Conservation (phyloP, 768 basidiomycete species). For the Trametes maxima region DNA sequence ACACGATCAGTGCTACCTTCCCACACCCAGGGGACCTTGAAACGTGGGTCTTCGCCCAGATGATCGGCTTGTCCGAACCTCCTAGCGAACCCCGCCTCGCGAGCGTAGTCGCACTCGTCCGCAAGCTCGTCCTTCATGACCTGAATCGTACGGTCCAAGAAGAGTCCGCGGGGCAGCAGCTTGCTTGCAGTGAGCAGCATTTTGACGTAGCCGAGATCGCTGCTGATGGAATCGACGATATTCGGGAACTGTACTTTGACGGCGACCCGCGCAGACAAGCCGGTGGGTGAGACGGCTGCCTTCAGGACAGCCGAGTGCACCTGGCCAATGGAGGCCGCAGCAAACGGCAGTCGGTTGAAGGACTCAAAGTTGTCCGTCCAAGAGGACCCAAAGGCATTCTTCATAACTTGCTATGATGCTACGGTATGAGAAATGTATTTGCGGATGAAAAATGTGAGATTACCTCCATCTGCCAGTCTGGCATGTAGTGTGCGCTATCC, state of each 20-base stretch:
- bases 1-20: slow-evolving; percentile 80
- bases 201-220: slow-evolving; percentile 85
- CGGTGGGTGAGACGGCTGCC: slow-evolving; percentile 53
- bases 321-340: slow-evolving; percentile 96
- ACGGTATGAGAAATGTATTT: background rate
- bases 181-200: slow-evolving; percentile 78
- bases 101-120: slow-evolving; percentile 89
- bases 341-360: slow-evolving; percentile 88
- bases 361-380: slow-evolving; percentile 73
- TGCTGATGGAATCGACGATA: slow-evolving; percentile 82
- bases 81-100: slow-evolving; percentile 75
- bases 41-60: slow-evolving; percentile 63
- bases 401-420: slow-evolving; percentile 63
- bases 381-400: slow-evolving; percentile 66
- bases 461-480: slow-evolving; percentile 97
- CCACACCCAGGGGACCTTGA: slow-evolving; percentile 87
- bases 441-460: slow-evolving; percentile 15
- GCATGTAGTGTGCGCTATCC: slow-evolving; percentile 98
- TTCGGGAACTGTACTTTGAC: slow-evolving; percentile 97
- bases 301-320: slow-evolving; percentile 79
- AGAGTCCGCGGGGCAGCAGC: slow-evolving; percentile 85
- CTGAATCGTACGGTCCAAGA: slow-evolving; percentile 84
- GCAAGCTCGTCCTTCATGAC: slow-evolving; percentile 88
- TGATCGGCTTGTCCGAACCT: slow-evolving; percentile 54
- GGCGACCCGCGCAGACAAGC: slow-evolving; percentile 59